Conservation (phyloP, 2,329 filamentous ascomycete genomes). For the Clarireedia homoeocarpa region DNA sequence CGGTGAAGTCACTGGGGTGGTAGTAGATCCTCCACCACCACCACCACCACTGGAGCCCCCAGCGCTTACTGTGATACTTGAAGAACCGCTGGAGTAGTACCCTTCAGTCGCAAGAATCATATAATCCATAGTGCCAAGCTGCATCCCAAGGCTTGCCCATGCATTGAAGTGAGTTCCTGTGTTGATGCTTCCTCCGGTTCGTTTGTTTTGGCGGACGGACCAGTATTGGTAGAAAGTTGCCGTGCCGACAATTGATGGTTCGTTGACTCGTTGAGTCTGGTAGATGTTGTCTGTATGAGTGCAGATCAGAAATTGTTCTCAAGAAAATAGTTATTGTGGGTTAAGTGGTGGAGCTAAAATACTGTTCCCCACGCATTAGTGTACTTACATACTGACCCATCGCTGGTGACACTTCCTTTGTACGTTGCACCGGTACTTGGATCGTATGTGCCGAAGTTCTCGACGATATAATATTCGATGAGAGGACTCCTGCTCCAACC, state of each 20-base stretch:
- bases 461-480: conserved; percentile 44
- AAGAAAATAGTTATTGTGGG: neutral
- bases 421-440: conserved; percentile 39
- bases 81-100: conserved; percentile 11
- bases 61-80: conserved; percentile 11
- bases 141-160: conserved; percentile 41
- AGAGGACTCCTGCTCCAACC: conserved; percentile 39
- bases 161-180: conserved; percentile 44
- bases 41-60: neutral
- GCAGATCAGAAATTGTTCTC: too few relatives aligned
- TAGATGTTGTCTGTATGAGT: conserved; percentile 30
- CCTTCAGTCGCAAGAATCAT: conserved; percentile 36
- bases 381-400: conserved; percentile 42
- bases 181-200: conserved; percentile 42
- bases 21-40: neutral
- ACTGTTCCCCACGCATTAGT: neutral
- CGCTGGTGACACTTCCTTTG: conserved; percentile 43
- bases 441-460: conserved; percentile 43
- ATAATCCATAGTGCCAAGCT: conserved; percentile 41
- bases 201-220: conserved; percentile 43
- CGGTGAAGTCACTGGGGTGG: neutral
- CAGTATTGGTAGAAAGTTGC: conserved; percentile 46
- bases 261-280: conserved; percentile 31
- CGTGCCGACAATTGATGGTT: conserved; percentile 40
- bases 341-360: neutral